Evolutionary conservation across 1,284 basidiomycete genomes (phyloP), one percentile per base, ranked within the genome.

Genomic region (Cutaneotrichosporon sp.): DNA sequence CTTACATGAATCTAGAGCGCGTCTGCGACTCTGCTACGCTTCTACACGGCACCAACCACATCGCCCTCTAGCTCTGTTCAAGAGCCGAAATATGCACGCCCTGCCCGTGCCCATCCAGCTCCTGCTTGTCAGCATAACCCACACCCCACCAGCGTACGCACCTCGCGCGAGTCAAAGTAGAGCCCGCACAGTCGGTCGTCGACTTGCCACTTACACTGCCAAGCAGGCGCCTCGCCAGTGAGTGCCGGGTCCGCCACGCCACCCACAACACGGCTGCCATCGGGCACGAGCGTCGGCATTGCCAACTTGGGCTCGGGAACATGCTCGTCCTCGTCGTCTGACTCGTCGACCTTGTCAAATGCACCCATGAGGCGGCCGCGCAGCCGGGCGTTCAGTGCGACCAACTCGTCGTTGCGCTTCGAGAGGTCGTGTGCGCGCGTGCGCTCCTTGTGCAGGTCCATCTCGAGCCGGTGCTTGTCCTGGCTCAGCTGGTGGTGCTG

Each of bases 321-420:
- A 47, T 63, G 56, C 11, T 63, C 65, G 40, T 55, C 59, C 22
- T 65, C 65, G 11, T 63, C 64, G 26, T 58, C 64, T 6, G 65
- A 66, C 10, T 60, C 65, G 21, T 68, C 64, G 5, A 42, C 47
- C 5, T 47, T 38, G 47, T 66, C 69, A 18, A 75, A 67, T 7
- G 74, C 70, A 11, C 75, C 77, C 67, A 76, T 72, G 30, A 72
- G 56, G 21, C 64, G 61, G 6, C 73, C 77, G 21, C 75, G 66
- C 7, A 75, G 58, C 8, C 64, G 52, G 11, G 69, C 60, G 21
- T 72, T 52, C 62, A 72, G 71, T 30, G 72, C 69, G 1, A 58
- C 38, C 16, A 79, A 62, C 49, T 74, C 69, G 42, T 74, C 72
- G 63, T 77, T 79, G 42, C 76, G 62, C 34, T 69, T 63, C 40